Evolutionary conservation across 2,329 filamentous ascomycete species (phyloP), one percentile per base, ranked within the genome.

Genomic region (Talaromyces sp.): DNA sequence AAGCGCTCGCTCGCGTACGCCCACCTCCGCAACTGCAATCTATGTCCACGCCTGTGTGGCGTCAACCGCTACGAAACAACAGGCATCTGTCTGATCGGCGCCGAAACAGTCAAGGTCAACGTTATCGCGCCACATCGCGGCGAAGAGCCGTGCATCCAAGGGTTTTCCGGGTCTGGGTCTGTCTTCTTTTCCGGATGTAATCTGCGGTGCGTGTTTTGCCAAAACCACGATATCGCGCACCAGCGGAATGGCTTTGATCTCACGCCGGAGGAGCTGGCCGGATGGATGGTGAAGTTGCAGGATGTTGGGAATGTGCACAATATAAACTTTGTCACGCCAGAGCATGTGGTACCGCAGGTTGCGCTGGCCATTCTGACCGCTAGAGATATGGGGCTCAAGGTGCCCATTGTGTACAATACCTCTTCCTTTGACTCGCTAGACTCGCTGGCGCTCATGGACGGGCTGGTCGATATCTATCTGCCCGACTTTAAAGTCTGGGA

Each of bases 401-500:
- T 94, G 10, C 91, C 91, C 1, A 88, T 96, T 67, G 83, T 96
- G 36, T 95, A 96, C 81, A 96, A 96, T 70, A 93, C 90, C 0
- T 92, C 89, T 0, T 87, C 88, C 10, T 96, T 90, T 70, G 91
- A 96, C 75, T 91, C 88, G 1, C 77, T 89, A 0, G 87, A 86
- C 2, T 92, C 88, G 0, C 78, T 96, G 1, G 76, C 86, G 63
- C 79, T 95, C 8, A 83, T 96, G 68, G 87, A 95, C 67, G 91
- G 91, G 0, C 78, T 96, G 31, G 86, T 95, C 0, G 91, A 95
- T 72, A 92, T 96, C 52, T 96, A 95, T 71, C 79, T 96, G n/a
- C 89, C 91, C 0, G 91, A 96, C 71, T 95, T 95, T 80, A 95
- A 96, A 73, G 86, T 93, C 9, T 95, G 90, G 90, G 84, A 84